A percentile compares a stretch with the other conserved stretches of the same genome.
Conservation (phyloP, 805 yeast genomes). For the Lipomyces yamadae region DNA sequence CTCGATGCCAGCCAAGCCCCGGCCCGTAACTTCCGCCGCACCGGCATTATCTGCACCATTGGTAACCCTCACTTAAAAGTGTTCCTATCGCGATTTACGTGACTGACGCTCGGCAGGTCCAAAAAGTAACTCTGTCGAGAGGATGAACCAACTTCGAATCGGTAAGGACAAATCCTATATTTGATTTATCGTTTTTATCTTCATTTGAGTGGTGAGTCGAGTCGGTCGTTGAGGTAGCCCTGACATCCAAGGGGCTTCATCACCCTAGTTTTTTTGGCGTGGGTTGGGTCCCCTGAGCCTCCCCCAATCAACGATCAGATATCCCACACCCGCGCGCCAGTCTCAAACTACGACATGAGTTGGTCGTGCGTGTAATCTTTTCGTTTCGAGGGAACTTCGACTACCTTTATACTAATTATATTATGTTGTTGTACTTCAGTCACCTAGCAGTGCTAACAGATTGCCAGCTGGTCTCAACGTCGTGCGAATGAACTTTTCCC, state of each 20-base stretch:
- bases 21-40: conserved; percentile 81
- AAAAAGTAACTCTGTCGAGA: conserved; percentile 89
- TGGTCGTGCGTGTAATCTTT: background rate
- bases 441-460: background rate
- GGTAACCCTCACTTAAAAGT: conserved; percentile 48
- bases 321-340: background rate
- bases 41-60: conserved; percentile 97
- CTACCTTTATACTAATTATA: background rate
- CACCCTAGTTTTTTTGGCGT: background rate
- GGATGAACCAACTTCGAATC: conserved; percentile 83
- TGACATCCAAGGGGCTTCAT: background rate
- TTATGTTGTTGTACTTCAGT: background rate
- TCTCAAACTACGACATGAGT: background rate
- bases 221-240: background rate
- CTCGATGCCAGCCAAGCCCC: conserved; percentile 77
- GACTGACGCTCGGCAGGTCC: conserved; percentile 57
- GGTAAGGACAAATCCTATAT: conserved; percentile 33
- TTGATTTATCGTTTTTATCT: background rate
- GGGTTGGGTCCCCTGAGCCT: background rate
- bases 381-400: background rate
- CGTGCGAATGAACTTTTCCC: conserved; percentile 98
- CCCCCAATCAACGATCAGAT: conserved; percentile 8
- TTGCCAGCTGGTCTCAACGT: conserved; percentile 85
- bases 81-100: background rate
- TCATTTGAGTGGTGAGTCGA: background rate